Evolutionary conservation across 495 filamentous ascomycete genomes (phyloP), one percentile per base, ranked within the genome.

Genomic region (Neohortaea acidophila): DNA sequence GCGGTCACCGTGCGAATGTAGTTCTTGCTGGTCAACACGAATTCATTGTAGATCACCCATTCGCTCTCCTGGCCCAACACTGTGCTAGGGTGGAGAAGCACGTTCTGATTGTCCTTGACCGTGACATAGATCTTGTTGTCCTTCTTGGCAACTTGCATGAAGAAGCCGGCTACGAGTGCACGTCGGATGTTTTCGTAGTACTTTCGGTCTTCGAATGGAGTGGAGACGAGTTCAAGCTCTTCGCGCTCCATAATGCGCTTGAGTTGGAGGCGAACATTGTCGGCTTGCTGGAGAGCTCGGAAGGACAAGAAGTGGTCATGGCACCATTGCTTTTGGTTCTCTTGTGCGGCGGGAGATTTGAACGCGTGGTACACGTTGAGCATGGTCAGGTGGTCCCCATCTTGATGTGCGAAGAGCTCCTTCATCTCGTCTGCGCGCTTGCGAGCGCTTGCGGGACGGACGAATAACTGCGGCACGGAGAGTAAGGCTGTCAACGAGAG

Each of bases 381-480:
- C 62, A 99, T 75, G 12, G 85, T 94, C 12, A 99, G 65, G 49
- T 99, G 89, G 51, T 99, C 89, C 33, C 89, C 89, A 45, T 94
- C 85, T 5, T 73, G 68, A 52, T 99, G 89, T 10, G 85, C 79
- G 55, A 99, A 99, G 25, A 84, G 70, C 29, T 72, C 68, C 63
- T 96, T 99, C 84, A 94, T 94, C 53, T 96, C 87, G 51, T 99
- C 91, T 21, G 91, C 89, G n/a, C 79, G 73, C 58, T 91, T 87
- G 20, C 83, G 77, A 29, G 79, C 75, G 38, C 70, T 72, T 19
- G 79, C 75, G 3, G 89, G 89, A 1, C 89, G 80, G 28, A 91
- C 77, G 56, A 93, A 99, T 33, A 99, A 75, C 52, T 94, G 81
- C 0, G 89, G 89, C 6, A 94, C 87, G 0, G 89, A 96, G 4